Evolutionary conservation across 139 green algal genomes (phyloP).

Genomic region (Yamagishiella unicocca): DNA sequence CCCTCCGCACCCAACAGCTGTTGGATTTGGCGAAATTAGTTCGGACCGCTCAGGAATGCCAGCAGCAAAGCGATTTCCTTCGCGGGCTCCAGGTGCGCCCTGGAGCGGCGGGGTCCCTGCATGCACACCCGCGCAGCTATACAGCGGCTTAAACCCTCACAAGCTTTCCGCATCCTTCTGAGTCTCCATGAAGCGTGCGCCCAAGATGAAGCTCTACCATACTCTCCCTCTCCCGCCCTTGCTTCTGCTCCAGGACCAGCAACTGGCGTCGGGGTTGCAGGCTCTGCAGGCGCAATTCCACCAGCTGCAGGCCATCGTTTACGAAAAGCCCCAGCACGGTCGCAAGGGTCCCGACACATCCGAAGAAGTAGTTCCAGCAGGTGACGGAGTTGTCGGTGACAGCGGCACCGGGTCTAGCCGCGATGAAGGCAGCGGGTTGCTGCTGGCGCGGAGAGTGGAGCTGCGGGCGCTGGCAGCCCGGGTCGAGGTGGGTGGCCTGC

Average conservation of each 20-base stretch:
- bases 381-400: too few relatives aligned
- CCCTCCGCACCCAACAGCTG: too few relatives aligned
- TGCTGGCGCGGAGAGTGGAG: background rate
- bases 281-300: background rate
- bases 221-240: background rate
- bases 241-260: constrained; percentile 4
- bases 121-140: too few relatives aligned
- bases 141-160: background rate
- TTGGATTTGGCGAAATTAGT: constrained; percentile 51
- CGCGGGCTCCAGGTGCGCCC: constrained; percentile 3
- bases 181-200: too few relatives aligned
- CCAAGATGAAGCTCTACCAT: too few relatives aligned
- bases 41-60: constrained; percentile 40
- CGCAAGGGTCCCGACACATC: too few relatives aligned
- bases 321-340: too few relatives aligned
- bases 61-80: constrained; percentile 29
- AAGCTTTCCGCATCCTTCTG: too few relatives aligned
- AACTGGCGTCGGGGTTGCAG: background rate
- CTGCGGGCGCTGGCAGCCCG: background rate
- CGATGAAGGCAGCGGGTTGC: too few relatives aligned
- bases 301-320: background rate
- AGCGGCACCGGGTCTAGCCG: background rate
- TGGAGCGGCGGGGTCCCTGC: too few relatives aligned
- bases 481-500: background rate
- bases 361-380: too few relatives aligned